A percentile compares a stretch with the other conserved stretches of the same genome.
These are phyloP conservation scores for Leucosporidium yakuticum DNA, from an alignment of 768 basidiomycete species.

Conservation along the genomic window DNA sequence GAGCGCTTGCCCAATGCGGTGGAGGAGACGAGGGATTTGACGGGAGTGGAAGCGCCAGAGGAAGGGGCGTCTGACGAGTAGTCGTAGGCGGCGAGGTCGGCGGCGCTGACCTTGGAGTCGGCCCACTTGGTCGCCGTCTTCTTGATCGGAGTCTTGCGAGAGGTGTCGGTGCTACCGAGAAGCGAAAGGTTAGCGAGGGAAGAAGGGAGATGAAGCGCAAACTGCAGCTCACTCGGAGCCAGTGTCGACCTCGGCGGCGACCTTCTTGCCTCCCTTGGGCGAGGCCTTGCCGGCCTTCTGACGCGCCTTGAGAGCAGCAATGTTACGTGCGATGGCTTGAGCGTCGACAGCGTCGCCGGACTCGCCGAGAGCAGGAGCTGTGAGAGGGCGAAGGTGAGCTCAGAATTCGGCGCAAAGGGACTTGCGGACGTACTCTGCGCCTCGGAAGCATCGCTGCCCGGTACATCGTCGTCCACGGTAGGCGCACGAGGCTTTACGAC, in stretches of 20 bases:
- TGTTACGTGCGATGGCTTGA: constrained; percentile 85
- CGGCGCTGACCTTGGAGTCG: constrained; percentile 67
- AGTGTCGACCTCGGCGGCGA: constrained; percentile 12
- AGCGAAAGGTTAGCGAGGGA: background rate
- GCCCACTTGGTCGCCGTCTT: constrained; percentile 90
- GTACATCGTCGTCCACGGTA: background rate
- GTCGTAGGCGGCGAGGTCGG: constrained; percentile 89
- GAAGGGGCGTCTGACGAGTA: constrained; percentile 61
- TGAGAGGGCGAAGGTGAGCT: background rate
- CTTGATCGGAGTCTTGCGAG: constrained; percentile 48
- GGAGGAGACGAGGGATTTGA: constrained; percentile 28
- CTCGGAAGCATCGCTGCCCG: constrained; percentile 3
- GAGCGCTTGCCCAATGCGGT: constrained; percentile 67
- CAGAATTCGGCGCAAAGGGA: background rate
- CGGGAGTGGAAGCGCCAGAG: constrained; percentile 28
- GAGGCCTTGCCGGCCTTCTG: constrained; percentile 52
- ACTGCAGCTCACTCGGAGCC: constrained; percentile 28
- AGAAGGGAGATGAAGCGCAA: too few species aligned
- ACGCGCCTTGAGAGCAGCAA: constrained; percentile 79
- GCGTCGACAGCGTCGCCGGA: constrained; percentile 51
- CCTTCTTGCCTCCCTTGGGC: constrained; percentile 31
- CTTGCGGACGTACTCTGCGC: background rate
- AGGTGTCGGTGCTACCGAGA: constrained; percentile 20
- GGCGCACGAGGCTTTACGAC: background rate
- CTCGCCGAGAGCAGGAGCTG: constrained; percentile 7